Percentiles rank a stretch among this genome's conserved stretches.
Conservation (phyloP, 441 rosid species). For the Macaranga tanarius region DNA sequence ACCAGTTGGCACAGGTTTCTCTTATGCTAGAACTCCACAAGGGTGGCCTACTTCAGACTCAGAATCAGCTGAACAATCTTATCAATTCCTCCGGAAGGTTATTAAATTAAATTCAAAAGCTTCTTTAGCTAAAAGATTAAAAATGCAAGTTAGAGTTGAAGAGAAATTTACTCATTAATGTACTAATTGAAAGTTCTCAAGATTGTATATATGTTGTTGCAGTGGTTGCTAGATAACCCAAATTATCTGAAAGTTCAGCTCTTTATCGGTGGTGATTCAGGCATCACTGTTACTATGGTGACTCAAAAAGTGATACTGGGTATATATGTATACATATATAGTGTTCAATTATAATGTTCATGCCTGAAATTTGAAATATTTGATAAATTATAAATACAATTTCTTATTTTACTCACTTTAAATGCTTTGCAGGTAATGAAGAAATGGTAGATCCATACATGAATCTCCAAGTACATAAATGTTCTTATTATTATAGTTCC, state of each 20-base stretch:
- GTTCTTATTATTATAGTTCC: too few species aligned
- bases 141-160: too few species aligned
- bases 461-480: background rate
- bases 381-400: background rate
- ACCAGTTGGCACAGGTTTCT: constrained; percentile 41
- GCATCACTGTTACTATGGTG: constrained; percentile 24
- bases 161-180: too few species aligned
- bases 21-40: constrained; percentile 33
- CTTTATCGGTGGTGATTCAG: constrained; percentile 38
- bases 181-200: too few species aligned
- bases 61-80: constrained; percentile 17
- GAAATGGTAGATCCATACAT: background rate
- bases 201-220: background rate
- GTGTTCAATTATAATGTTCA: background rate
- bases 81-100: constrained; percentile 30
- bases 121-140: too few species aligned
- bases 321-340: background rate
- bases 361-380: background rate
- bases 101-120: background rate
- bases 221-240: constrained; percentile 35
- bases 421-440: constrained; percentile 9
- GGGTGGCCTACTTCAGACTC: constrained; percentile 28
- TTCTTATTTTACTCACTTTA: background rate
- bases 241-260: constrained; percentile 22
- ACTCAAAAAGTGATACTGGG: constrained; percentile 27